Evolutionary conservation across 148 eudicot species (phyloP).

Genomic region (Oxyria digyna): DNA sequence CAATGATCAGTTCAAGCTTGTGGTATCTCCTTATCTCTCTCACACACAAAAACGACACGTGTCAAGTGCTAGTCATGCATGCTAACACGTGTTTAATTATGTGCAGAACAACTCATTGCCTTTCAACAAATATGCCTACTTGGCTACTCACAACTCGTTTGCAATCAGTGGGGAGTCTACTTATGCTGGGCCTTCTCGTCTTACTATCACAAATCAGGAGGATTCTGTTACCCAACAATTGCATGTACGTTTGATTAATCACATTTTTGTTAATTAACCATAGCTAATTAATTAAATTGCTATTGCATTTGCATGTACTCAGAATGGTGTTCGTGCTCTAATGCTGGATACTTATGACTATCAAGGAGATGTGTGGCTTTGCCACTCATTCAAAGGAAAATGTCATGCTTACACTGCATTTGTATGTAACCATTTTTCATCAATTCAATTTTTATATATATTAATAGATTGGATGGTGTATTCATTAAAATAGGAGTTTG

Average conservation of each 20-base stretch:
- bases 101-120: constrained; percentile 1
- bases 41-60: background rate
- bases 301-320: no score
- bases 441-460: no score
- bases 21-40: background rate
- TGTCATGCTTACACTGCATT: constrained; percentile 4
- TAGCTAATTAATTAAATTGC: no score
- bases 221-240: background rate
- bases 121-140: background rate
- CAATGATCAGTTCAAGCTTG: background rate
- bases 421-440: background rate
- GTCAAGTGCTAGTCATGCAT: no score
- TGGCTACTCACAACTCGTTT: background rate
- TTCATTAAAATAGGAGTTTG: background rate
- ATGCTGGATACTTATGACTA: constrained; percentile 6
- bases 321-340: constrained; percentile 5
- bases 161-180: background rate
- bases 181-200: background rate
- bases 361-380: background rate
- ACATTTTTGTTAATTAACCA: no score
- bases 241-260: background rate
- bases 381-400: background rate
- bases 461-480: no score
- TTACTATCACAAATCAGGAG: background rate
- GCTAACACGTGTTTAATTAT: no score